These are phyloP conservation scores for Flaveria bidentis DNA, from an alignment of 129 eudicot species.

Conservation along the genomic window DNA sequence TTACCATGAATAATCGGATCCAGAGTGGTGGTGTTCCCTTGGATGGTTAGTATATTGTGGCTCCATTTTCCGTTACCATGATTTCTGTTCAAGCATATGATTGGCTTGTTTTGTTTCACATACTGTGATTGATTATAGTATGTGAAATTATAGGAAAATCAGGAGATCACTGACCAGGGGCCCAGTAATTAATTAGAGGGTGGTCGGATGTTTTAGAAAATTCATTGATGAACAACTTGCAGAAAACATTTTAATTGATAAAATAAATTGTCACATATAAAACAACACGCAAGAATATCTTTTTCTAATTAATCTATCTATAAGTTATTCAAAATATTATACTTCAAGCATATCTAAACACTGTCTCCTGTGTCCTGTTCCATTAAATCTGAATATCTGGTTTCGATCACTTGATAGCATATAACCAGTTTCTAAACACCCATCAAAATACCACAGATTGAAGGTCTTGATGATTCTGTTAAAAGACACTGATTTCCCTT, in stretches of 20 bases:
- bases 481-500: not conserved
- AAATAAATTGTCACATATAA: not conserved
- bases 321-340: no score
- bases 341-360: not conserved
- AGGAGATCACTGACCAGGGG: no score
- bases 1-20: conserved; percentile 44
- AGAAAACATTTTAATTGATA: not conserved
- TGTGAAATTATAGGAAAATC: not conserved
- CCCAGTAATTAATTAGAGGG: not conserved
- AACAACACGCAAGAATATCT: no score
- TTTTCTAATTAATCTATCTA: no score
- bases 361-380: not conserved
- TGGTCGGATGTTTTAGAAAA: not conserved
- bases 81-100: not conserved
- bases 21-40: conserved; percentile 44
- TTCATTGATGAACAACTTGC: not conserved
- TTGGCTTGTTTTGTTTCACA: not conserved
- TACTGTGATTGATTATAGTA: not conserved
- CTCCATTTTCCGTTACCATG: not conserved
- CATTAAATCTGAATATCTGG: not conserved
- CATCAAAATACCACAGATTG: not conserved
- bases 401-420: not conserved
- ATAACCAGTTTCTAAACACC: not conserved
- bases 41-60: conserved; percentile 55
- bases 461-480: conserved; percentile 6